Conservation (phyloP, 2,329 filamentous ascomycete species). For the Colletotrichum theobromicola region DNA sequence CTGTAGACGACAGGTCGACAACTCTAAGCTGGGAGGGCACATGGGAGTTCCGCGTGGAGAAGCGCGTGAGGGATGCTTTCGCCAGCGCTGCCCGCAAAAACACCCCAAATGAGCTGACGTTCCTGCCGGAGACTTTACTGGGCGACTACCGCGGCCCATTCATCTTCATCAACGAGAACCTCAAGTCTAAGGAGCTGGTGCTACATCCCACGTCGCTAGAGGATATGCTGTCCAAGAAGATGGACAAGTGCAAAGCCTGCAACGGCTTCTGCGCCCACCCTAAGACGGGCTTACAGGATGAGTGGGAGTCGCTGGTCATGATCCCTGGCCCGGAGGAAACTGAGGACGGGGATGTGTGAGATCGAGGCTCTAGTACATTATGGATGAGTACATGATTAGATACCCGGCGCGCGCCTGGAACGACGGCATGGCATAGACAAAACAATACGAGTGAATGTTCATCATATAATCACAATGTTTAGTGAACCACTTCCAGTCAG, state of each 20-base stretch:
- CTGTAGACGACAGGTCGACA: slow-evolving; percentile 7
- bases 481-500: not conserved
- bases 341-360: not conserved
- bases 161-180: slow-evolving; percentile 18
- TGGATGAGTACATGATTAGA: slow-evolving; percentile 8
- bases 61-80: slow-evolving; percentile 1
- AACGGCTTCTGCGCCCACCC: slow-evolving; percentile 17
- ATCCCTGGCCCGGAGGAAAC: not conserved
- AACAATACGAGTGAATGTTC: not conserved
- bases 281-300: not conserved
- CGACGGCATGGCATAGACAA: not conserved
- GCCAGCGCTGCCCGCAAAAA: not conserved
- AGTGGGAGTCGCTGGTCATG: not conserved
- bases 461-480: not conserved
- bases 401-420: slow-evolving; percentile 6
- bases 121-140: slow-evolving; percentile 10
- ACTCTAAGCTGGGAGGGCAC: slow-evolving; percentile 15
- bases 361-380: not conserved
- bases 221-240: slow-evolving; percentile 20
- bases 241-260: slow-evolving; percentile 18
- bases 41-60: slow-evolving; percentile 8
- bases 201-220: slow-evolving; percentile 9
- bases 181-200: slow-evolving; percentile 28
- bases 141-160: slow-evolving; percentile 21
- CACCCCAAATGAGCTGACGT: not conserved